Conservation (phyloP, 1,139 yeast genomes). For the Wickerhamomyces sp. region DNA sequence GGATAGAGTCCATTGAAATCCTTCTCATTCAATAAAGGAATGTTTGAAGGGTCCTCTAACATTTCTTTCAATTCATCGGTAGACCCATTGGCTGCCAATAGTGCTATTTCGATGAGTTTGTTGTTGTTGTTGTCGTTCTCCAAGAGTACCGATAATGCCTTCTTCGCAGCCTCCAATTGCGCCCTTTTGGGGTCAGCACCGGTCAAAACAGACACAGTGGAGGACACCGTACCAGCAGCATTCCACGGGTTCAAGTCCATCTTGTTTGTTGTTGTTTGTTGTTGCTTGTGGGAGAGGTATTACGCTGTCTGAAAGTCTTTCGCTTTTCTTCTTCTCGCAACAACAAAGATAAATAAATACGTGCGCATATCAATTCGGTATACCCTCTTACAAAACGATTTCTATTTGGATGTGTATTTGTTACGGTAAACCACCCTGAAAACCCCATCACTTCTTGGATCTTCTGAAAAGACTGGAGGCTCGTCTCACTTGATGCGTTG, state of each 20-base stretch:
- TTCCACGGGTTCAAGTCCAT: slow-evolving; percentile 26
- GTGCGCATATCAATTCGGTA: too few species aligned
- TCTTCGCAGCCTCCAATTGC: slow-evolving; percentile 44
- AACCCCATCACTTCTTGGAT: too few species aligned
- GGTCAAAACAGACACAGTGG: slow-evolving; percentile 12
- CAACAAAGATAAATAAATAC: too few species aligned
- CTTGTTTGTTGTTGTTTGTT: background rate
- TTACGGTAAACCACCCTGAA: too few species aligned
- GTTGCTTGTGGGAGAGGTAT: too few species aligned
- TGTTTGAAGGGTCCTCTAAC: slow-evolving; percentile 11
- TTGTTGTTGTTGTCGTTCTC: slow-evolving; percentile 26
- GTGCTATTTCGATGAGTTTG: slow-evolving; percentile 31
- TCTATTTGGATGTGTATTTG: too few species aligned
- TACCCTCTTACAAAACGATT: too few species aligned
- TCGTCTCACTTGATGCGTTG: too few species aligned
- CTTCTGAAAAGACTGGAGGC: too few species aligned
- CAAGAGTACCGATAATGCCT: slow-evolving; percentile 30
- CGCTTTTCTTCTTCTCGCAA: too few species aligned
- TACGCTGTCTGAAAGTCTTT: too few species aligned
- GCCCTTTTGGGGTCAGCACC: slow-evolving; percentile 36
- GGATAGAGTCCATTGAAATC: slow-evolving; percentile 44
- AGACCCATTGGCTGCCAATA: slow-evolving; percentile 52
- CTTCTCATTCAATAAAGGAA: slow-evolving; percentile 33
- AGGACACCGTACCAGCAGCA: background rate
- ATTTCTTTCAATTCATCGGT: slow-evolving; percentile 28